Base-by-base conservation (phyloP, 352 stramenopile genomes). In the Globisporangium paroecandrum region DNA sequence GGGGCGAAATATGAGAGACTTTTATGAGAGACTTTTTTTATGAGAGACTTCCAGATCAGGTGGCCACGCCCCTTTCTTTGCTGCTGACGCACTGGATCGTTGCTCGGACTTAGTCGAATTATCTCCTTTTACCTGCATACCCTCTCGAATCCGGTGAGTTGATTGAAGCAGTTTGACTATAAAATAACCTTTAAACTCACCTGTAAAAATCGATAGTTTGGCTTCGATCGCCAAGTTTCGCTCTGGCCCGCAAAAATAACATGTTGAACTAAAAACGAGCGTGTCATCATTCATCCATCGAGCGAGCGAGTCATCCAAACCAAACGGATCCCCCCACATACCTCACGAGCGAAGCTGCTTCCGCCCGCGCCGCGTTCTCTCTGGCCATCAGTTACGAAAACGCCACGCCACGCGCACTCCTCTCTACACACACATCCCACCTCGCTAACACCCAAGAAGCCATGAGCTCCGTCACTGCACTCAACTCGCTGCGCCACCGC, bases 211-310 rank as follows among this genome's bases (percentile, higher is more conserved):
- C 7, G 25, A 59, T 59, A 41, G 8, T 8, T 5, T 3, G 13
- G 1, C 43, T 51, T 9, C 8, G 2, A 18, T 8, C 15, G 18
- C 54, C 54, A 10, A 20, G 10, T 51, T 6, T 59, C 27, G 5
- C 13, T 58, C 13, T 58, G 53, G 25, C 5, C 25, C 1, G 54
- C 27, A 32, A 38, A 58, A 57, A n/a, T 22, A 58, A 36, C 53
- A 59, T 59, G 54, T 59, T 59, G 54, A 59, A 59, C 54, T 59
- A 59, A 59, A 59, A 58, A 59, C 51, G 53, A 38, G 54, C 54
- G 54, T 59, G 54, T 59, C 54, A 58, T 58, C 53, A 59, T 59
- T 59, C 54, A 29, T 41, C 12, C 25, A 59, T 32, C 15, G n/a
- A 58, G 25, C 15, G 41, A 47, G 41, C 41, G 41, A 47, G 15